These are phyloP conservation scores for Pleurotus citrinopileatus DNA, from an alignment of 768 basidiomycete species.

Conservation along the genomic window DNA sequence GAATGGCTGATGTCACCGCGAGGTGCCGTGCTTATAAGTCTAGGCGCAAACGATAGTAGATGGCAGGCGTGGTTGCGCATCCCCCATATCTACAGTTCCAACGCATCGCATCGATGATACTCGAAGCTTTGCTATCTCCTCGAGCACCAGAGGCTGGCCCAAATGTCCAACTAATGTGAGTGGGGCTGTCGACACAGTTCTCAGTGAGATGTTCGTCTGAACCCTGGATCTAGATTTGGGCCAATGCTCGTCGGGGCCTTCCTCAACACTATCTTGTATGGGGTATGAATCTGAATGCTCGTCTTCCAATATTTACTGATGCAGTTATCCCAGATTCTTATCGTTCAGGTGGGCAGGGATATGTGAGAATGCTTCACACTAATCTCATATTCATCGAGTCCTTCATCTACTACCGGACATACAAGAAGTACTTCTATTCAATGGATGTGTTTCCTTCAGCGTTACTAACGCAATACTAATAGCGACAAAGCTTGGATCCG, in stretches of 20 bases:
- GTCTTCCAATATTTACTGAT: not conserved
- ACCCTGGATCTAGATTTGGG: conserved; percentile 20
- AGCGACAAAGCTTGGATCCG: conserved; percentile 11
- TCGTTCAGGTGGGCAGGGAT: conserved; percentile 11
- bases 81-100: too few relatives aligned
- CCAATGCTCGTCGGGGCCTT: conserved; percentile 30
- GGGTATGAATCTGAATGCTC: conserved; percentile 21
- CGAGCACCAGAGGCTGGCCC: too few relatives aligned
- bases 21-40: too few relatives aligned
- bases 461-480: too few relatives aligned
- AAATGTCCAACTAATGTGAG: too few relatives aligned
- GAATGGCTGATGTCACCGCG: too few relatives aligned
- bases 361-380: not conserved
- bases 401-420: conserved; percentile 11
- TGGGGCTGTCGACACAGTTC: too few relatives aligned
- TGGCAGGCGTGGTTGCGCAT: too few relatives aligned
- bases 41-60: too few relatives aligned
- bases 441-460: not conserved
- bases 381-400: not conserved
- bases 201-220: too few relatives aligned
- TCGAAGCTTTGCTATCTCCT: too few relatives aligned
- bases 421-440: conserved; percentile 11
- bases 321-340: conserved; percentile 10
- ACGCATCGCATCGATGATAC: too few relatives aligned
- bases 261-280: conserved; percentile 31